phyloP scores from a whole-genome alignment of 768 basidiomycete genomes.

The Mycena rosella region DNA sequence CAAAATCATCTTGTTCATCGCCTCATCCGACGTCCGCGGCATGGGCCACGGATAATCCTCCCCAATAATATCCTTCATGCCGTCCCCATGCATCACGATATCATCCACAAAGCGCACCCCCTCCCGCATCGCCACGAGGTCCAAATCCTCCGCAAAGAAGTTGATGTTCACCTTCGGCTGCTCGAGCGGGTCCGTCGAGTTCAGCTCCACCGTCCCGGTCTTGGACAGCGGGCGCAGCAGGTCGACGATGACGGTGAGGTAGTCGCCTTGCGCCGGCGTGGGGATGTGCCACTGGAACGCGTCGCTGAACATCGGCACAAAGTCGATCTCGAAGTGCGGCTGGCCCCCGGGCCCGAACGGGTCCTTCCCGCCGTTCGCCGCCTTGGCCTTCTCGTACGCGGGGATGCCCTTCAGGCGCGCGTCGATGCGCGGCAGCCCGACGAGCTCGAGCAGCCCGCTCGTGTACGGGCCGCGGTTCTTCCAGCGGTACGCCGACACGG shows the following conservation, averaged over 20 bases:
- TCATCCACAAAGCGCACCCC: slow-evolving; percentile 28
- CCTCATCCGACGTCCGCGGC: slow-evolving; percentile 27
- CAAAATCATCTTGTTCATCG: slow-evolving; percentile 34
- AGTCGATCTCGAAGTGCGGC: slow-evolving; percentile 33
- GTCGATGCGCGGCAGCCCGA: slow-evolving; percentile 33
- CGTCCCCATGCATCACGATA: slow-evolving; percentile 26
- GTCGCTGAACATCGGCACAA: slow-evolving; percentile 34
- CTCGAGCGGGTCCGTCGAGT: slow-evolving; percentile 30
- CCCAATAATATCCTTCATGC: slow-evolving; percentile 32
- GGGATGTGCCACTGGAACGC: slow-evolving; percentile 36
- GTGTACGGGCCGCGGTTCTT: slow-evolving; percentile 31
- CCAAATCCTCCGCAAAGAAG: slow-evolving; percentile 25
- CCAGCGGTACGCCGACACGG: slow-evolving; percentile 32
- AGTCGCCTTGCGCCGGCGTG: slow-evolving; percentile 25
- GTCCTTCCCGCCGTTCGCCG: slow-evolving; percentile 30
- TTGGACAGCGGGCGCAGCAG: slow-evolving; percentile 29
- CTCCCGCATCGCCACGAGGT: slow-evolving; percentile 28
- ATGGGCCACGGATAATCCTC: slow-evolving; percentile 34
- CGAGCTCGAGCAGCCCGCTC: slow-evolving; percentile 29
- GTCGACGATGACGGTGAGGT: slow-evolving; percentile 28
- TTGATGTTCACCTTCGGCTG: slow-evolving; percentile 33
- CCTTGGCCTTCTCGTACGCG: slow-evolving; percentile 28
- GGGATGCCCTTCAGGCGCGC: slow-evolving; percentile 30
- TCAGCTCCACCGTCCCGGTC: slow-evolving; percentile 29
- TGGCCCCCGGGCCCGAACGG: slow-evolving; percentile 31